Evolutionary conservation across 345 rosid species (phyloP).

Genomic region (Litchi chinensis): DNA sequence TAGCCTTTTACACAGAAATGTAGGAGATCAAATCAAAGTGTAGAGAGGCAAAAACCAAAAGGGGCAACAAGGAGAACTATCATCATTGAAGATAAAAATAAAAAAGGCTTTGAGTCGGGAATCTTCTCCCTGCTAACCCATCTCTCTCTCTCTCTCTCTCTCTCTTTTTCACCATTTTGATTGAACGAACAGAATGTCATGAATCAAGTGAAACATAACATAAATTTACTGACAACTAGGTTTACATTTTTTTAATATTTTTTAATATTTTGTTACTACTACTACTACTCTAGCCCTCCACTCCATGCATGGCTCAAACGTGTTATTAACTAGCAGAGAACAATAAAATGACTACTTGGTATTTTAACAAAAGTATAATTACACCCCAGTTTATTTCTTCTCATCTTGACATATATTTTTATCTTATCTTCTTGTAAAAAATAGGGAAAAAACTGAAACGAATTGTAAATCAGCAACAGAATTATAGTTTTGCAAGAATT

Average conservation of each 20-base stretch:
- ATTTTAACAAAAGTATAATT: not conserved
- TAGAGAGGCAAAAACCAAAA: conserved; percentile 28
- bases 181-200: conserved; percentile 5
- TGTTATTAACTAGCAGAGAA: conserved; percentile 14
- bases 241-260: not conserved
- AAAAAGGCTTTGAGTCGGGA: conserved; percentile 25
- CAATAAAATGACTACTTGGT: not conserved
- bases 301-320: conserved; percentile 33
- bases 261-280: not conserved
- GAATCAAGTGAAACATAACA: not conserved
- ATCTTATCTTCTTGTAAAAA: not conserved
- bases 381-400: not conserved
- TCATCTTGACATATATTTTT: not conserved
- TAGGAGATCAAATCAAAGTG: conserved; percentile 38
- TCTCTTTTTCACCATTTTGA: conserved; percentile 20
- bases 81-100: conserved; percentile 40
- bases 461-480: conserved; percentile 19
- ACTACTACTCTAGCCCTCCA: not conserved
- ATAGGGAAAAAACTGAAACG: not conserved
- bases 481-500: not conserved
- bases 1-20: conserved; percentile 60
- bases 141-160: not conserved
- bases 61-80: conserved; percentile 37
- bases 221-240: conserved; percentile 24
- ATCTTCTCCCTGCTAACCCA: conserved; percentile 33